Conservation (phyloP, 78 protist genomes). For the Thecamonas trahens region DNA sequence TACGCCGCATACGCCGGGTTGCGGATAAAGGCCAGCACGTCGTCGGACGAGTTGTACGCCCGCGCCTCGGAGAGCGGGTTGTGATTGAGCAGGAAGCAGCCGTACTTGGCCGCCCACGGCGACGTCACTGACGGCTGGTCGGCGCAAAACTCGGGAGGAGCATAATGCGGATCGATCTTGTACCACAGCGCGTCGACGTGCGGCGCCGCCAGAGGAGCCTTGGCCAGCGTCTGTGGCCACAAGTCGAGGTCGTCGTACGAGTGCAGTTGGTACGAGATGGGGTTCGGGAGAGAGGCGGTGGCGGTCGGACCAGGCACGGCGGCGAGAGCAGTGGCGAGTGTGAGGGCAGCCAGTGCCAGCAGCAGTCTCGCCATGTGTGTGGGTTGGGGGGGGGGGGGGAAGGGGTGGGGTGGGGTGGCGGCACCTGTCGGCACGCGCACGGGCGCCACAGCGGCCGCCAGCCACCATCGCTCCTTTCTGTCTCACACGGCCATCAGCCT, state of each 20-base stretch:
- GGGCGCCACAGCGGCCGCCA: no score
- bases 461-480: no score
- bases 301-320: no score
- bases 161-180: background rate
- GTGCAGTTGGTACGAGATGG: background rate
- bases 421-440: no score
- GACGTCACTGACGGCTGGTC: background rate
- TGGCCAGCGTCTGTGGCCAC: constrained; percentile 7
- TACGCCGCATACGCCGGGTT: no score
- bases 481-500: no score
- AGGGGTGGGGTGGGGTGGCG: no score
- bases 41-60: background rate
- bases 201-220: background rate
- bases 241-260: constrained; percentile 4
- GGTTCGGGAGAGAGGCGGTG: background rate
- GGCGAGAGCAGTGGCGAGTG: no score
- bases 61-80: background rate
- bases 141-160: background rate
- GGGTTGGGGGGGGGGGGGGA: no score
- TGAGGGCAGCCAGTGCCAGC: no score
- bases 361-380: no score
- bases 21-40: background rate
- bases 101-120: background rate
- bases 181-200: background rate
- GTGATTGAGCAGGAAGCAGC: constrained; percentile 8